Percentiles rank a stretch among this genome's conserved stretches.
Evolutionary conservation across 2,329 filamentous ascomycete genomes (phyloP).

Genomic region (Metarhizium brunneum): DNA sequence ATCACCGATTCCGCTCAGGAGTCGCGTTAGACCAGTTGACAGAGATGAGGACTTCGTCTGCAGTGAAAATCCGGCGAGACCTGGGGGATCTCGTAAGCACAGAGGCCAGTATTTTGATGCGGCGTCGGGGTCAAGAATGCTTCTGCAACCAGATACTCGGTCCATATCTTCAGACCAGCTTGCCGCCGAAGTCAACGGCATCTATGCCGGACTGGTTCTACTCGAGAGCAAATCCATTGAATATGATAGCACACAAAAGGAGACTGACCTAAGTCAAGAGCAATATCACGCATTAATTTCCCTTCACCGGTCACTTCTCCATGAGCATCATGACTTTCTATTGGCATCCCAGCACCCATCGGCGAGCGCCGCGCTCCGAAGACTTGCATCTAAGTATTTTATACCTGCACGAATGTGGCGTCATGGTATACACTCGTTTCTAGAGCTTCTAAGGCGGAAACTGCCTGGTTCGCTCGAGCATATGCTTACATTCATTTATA

Average conservation of each 20-base stretch:
- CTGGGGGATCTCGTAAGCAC: slow-evolving; percentile 11
- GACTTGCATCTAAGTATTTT: slow-evolving; percentile 68
- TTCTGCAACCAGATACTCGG: slow-evolving; percentile 47
- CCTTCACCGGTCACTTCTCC: slow-evolving; percentile 44
- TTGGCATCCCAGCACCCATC: slow-evolving; percentile 80
- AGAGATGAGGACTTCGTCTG: no score
- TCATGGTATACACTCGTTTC: slow-evolving; percentile 78
- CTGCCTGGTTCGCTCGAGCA: slow-evolving; percentile 73
- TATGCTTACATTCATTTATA: slow-evolving; percentile 84
- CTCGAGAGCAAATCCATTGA: slow-evolving; percentile 84
- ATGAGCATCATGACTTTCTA: slow-evolving; percentile 82
- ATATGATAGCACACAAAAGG: slow-evolving; percentile 54
- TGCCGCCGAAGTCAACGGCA: slow-evolving; percentile 71
- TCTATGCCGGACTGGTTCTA: slow-evolving; percentile 76
- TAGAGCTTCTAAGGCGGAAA: slow-evolving; percentile 66
- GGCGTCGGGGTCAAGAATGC: not conserved
- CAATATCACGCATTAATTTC: slow-evolving; percentile 82
- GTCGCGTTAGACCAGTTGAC: no score
- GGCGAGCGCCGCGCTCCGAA: slow-evolving; percentile 49
- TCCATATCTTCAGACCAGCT: slow-evolving; percentile 71
- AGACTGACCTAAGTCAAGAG: slow-evolving; percentile 45
- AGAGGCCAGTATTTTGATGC: slow-evolving; percentile 3
- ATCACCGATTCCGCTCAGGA: no score
- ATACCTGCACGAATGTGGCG: slow-evolving; percentile 96
- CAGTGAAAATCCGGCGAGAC: not conserved